Evolutionary conservation across 139 green algal species (phyloP), one percentile per base, ranked within the genome.

Genomic region (Mychonastes homosphaera): DNA sequence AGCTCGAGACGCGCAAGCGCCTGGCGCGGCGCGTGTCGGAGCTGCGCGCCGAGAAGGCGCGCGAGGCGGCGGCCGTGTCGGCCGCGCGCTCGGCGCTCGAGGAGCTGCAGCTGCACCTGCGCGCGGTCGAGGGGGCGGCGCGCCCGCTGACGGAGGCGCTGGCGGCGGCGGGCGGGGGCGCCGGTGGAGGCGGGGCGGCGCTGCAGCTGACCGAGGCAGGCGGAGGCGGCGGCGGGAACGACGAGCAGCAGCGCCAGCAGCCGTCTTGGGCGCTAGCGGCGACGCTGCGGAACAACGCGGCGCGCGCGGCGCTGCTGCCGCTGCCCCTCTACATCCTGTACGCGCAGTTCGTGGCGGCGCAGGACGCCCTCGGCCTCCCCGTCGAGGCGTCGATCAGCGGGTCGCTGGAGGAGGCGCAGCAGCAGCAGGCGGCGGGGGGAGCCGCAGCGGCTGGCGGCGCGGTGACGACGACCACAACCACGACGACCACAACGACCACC

Each of bases 301-400:
- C n/a, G n/a, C n/a, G n/a, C n/a, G 65, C 76, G 24, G 59, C 74
- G 26, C 67, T 87, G 33, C 66, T 87, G 24, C 78, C 80, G 13
- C 51, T 67, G 33, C 70, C 78, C 0, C 55, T 87, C 8, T 85
- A 82, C 63, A 58, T 85, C 24, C 34, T 83, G n/a, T 87, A 83
- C 69, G 70, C 70, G 7, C 80, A 85, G 64, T 49, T 87, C 2
- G 53, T 58, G 19, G 71, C 73, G 0, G 58, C 56, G 34, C 19
- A 54, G 10, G 70, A 85, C 27, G 71, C 69, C 7, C 58, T 80
- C 3, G 55, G 58, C 9, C 45, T 82, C 16, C 33, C 36, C n/a
- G 63, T 81, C 45, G 55, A 57, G 24, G 72, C 79, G 10, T 52
- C 59, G 32, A 72, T 87, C 12, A 8, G 49, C 1, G 79, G 79